Percentiles rank a stretch among this genome's conserved stretches.
Evolutionary conservation across 176 grass and related monocot species (phyloP).

Genomic region (Oryza rufipogon): DNA sequence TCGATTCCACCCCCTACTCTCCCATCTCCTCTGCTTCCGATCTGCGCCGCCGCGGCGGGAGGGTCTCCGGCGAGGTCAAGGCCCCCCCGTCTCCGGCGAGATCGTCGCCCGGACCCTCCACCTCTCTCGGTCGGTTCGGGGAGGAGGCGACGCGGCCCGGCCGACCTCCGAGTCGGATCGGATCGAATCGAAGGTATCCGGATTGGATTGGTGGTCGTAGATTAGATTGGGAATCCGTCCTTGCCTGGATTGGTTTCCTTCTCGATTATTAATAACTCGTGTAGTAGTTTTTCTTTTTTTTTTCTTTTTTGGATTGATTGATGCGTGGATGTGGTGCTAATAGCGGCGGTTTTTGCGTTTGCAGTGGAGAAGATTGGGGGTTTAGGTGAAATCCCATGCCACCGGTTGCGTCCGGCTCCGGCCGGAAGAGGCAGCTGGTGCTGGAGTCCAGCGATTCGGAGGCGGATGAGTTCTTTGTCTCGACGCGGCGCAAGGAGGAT

Average conservation of each 20-base stretch:
- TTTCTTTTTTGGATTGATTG: neutral
- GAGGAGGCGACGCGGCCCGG: neutral
- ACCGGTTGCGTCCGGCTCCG: neutral
- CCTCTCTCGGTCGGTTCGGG: neutral
- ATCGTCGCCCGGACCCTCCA: too few relatives aligned
- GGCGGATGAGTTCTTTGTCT: slow-evolving; percentile 54
- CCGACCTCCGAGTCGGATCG: neutral
- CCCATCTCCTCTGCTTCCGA: neutral
- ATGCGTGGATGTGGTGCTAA: neutral
- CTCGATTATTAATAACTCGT: neutral
- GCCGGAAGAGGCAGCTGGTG: slow-evolving; percentile 63
- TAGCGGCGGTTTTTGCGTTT: neutral
- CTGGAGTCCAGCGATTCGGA: slow-evolving; percentile 73
- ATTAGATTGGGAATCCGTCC: neutral
- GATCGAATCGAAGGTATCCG: neutral
- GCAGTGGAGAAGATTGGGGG: neutral
- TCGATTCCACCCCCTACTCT: neutral
- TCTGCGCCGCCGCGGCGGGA: neutral
- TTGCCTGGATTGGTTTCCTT: neutral
- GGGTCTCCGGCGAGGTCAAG: neutral
- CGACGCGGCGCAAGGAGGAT: slow-evolving; percentile 30
- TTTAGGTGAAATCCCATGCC: neutral
- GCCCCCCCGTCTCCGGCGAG: neutral
- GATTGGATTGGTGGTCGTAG: neutral
- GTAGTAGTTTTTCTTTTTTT: neutral